Base-by-base conservation (phyloP, 306 rosid species). In the Prinsepia uniflora region DNA sequence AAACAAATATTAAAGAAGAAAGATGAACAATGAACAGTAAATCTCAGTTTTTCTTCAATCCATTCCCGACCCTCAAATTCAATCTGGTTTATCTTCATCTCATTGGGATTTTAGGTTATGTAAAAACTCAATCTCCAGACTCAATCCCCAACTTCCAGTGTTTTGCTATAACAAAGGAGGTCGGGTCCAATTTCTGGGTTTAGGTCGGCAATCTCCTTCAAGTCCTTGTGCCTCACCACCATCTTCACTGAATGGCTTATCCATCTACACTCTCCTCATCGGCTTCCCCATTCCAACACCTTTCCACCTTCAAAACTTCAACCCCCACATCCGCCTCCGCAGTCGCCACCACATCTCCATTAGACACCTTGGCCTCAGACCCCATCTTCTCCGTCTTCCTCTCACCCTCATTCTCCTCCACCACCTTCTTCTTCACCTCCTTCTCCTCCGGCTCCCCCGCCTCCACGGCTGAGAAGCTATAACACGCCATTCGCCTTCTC, bases 401-500 rank as follows among this genome's bases (percentile, higher is more conserved):
- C 72, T 91, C 99, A 12, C 81, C 91, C 1, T 80, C 82, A 34
- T 94, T 94, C 91, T 91, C 97, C 17, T 91, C 97, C 75, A 81
- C 87, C 15, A 76, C 96, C 20, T 94, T 94, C 90, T 94, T 97
- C 76, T 90, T 97, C 70, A 95, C 99, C 76, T 90, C 99, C 70
- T 96, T 94, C 78, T 89, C 99, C 80, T 91, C 99, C 70, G 99
- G 99, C 5, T 89, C 97, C 1, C 99, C 99, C 0, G 99, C 99
- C 34, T 91, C 96, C 81, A 94, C 99, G 44, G 99, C 97, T 45
- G 99, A 94, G 81, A 89, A 89, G 67, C 96, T 94, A 77, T 96
- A 94, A 75, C 76, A 84, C 5, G 96, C 97, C 65, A 91, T 94
- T 71, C 88, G 96, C 64, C 99, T 91, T 70, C 97, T 94, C 52